Evolutionary conservation across 345 rosid species (phyloP), one percentile per base, ranked within the genome.

Genomic region (Citrus reticulata): DNA sequence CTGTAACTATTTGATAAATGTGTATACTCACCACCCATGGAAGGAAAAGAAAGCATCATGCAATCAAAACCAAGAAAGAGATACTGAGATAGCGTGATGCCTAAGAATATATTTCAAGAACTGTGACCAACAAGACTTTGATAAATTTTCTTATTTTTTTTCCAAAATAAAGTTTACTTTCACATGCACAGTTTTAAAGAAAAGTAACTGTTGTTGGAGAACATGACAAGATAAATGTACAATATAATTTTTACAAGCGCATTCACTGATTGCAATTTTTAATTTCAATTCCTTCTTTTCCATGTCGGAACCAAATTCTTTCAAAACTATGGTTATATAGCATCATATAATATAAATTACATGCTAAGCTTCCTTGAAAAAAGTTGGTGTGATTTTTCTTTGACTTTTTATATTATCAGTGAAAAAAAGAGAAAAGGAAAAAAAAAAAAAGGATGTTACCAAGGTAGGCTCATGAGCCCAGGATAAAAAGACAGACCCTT

Each of bases 401-500:
- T 49, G 19, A 17, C 54, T 19, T 29, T 75, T 27, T 19, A 17
- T 17, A 42, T 74, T 42, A 29, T n/a, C 76, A 73, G 30, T 24
- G 1, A 22, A 9, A 22, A 37, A 39, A 4, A 49, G 46, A 19
- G 25, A 39, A 20, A 46, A 40, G 39, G 39, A 37, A 37, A 37
- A 20, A 19, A 37, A 20, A 19, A 9, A 29, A 17, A 1, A 7
- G 4, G 2, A 14, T n/a, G 25, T 49, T 11, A 9, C 55, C 40
- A 10, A 75, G n/a, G 42, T 42, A 63, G 20, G 8, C 7, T 54
- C 17, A 16, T 37, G 8, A 29, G 24, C 30, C 22, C 30, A 54
- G 73, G 59, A 11, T 40, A 82, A 79, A 72, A 71, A 76, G n/a
- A 27, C 69, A 35, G 68, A 60, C 68, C 64, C 34, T 60, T 5